phyloP scores from a whole-genome alignment of 1,139 yeast genomes.

The Geotrichum carabidarum region DNA sequence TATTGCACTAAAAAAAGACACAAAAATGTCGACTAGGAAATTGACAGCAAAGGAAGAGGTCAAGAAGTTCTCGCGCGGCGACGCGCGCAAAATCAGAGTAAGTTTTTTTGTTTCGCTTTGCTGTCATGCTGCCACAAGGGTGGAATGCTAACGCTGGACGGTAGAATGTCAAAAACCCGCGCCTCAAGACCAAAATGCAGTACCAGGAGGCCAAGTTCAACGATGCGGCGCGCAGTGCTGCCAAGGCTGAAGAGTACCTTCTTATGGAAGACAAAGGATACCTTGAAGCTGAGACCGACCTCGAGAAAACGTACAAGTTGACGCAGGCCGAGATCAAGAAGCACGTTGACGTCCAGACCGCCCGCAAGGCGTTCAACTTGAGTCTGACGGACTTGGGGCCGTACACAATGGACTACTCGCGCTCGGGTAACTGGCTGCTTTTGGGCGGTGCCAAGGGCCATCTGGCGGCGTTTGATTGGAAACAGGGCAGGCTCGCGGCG shows the following conservation, averaged over 20 bases:
- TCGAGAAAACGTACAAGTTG: constrained; percentile 87
- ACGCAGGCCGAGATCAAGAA: constrained; percentile 71
- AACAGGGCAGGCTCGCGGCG: constrained; percentile 72
- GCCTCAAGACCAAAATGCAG: constrained; percentile 59
- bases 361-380: constrained; percentile 66
- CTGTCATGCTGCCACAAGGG: neutral
- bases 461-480: constrained; percentile 94
- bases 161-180: constrained; percentile 46
- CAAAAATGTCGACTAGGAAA: constrained; percentile 18
- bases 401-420: constrained; percentile 69
- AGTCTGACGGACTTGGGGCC: constrained; percentile 80
- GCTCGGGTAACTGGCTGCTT: constrained; percentile 81
- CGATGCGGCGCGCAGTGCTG: constrained; percentile 64
- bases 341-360: constrained; percentile 73
- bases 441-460: constrained; percentile 92
- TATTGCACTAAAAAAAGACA: too few species aligned
- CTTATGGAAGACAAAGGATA: constrained; percentile 80
- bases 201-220: constrained; percentile 67
- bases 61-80: constrained; percentile 16
- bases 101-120: neutral
- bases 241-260: constrained; percentile 80
- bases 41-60: constrained; percentile 10
- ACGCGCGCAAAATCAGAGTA: constrained; percentile 13
- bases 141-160: neutral
- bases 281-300: constrained; percentile 80